Base-by-base conservation (phyloP, 2,329 filamentous ascomycete genomes). In the Chaetomium olivaceum region DNA sequence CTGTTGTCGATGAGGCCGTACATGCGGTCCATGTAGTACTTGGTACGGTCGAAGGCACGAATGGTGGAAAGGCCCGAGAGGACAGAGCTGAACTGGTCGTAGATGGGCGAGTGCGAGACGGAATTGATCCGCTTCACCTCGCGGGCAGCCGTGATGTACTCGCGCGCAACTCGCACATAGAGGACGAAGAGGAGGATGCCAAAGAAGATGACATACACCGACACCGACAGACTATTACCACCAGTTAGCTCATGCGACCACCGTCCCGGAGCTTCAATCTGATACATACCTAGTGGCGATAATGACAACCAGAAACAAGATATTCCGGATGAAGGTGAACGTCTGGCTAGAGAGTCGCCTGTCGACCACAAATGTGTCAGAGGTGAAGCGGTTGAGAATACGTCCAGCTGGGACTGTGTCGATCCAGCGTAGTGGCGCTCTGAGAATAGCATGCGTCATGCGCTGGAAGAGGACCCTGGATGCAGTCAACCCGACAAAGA, bases 351-450 rank as follows among this genome's bases (percentile, higher is more conserved):
- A 70, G 4, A 79, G 70, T 1, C 74, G 71, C n/a, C 71, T 70
- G 64, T 81, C 80, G 7, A 81, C 69, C 12, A 74, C 72, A 46
- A 76, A 76, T 3, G 77, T 77, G 67, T 81, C 80, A 0, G 75
- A 74, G 0, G 76, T 77, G 63, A 81, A 80, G 6, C 80, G 76
- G 69, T 81, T 81, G 50, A 81, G 70, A 33, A 81, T 75, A n/a
- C 78, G 75, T 5, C 80, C 80, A 0, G 77, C 71, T 4, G 79
- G 79, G 1, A 77, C 71, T 0, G 77, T 79, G 65, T 81, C 79
- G 16, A 79, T 71, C 76, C 76, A 79, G 46, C 75, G 73, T 12
- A 81, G 71, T 11, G 79, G 79, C 7, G 79, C 78, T 8, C 76
- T 74, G 14, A 81, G 73, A 29, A 81, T 75, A 3, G 76, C 71